Evolutionary conservation across 2,329 filamentous ascomycete genomes (phyloP).

Genomic region (Aspergillus sp.): DNA sequence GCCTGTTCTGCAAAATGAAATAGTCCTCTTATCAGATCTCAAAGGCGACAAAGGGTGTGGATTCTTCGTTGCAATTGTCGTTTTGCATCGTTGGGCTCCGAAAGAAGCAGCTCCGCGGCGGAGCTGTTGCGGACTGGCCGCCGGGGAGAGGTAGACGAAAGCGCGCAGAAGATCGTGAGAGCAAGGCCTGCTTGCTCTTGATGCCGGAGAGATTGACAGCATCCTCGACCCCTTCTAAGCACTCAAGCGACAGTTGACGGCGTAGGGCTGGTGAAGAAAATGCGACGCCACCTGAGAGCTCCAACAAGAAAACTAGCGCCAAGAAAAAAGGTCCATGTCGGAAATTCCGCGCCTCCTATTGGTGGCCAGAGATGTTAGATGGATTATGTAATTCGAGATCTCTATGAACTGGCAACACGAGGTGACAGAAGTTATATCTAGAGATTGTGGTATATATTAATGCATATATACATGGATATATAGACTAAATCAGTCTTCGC

Average conservation of each 20-base stretch:
- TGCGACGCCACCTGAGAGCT: conserved; percentile 18
- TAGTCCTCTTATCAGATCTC: background rate
- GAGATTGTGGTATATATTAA: background rate
- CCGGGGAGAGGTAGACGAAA: conserved; percentile 18
- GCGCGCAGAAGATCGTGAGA: conserved; percentile 27
- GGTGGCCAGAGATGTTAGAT: conserved; percentile 12
- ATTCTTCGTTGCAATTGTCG: conserved; percentile 10
- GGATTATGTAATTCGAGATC: conserved; percentile 14
- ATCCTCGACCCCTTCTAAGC: conserved; percentile 26
- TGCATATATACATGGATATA: background rate
- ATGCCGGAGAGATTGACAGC: conserved; percentile 33
- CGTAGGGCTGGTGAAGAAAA: conserved; percentile 9
- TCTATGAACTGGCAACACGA: too few relatives aligned
- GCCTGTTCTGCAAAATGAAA: background rate
- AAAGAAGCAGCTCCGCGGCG: conserved; percentile 23
- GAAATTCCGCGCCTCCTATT: conserved; percentile 28
- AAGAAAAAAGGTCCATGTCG: conserved; percentile 21
- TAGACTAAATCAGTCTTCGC: conserved; percentile 20
- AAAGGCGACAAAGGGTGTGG: conserved; percentile 3
- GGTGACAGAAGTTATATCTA: too few relatives aligned
- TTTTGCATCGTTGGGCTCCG: conserved; percentile 17
- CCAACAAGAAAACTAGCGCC: conserved; percentile 28
- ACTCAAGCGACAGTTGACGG: conserved; percentile 8
- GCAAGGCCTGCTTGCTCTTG: conserved; percentile 27
- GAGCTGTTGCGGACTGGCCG: conserved; percentile 22